Evolutionary conservation across 2,329 filamentous ascomycete genomes (phyloP).

Genomic region (Phialemoniopsis sp.): DNA sequence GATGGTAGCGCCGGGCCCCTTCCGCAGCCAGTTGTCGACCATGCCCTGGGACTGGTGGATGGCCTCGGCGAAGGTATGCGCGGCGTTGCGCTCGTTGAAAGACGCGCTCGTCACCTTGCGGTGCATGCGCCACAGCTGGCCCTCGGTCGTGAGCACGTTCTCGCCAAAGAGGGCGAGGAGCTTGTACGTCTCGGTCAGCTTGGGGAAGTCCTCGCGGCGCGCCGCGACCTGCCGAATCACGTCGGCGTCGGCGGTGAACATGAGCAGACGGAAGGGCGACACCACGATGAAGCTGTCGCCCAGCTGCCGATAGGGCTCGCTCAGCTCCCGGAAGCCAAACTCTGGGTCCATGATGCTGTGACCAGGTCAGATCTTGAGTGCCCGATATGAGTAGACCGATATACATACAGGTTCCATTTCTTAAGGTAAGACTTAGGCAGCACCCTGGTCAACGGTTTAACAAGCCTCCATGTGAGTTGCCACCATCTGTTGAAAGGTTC

Average conservation of each 20-base stretch:
- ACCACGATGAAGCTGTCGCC: conserved; percentile 65
- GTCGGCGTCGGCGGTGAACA: conserved; percentile 61
- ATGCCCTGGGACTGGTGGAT: conserved; percentile 60
- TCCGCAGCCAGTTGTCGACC: conserved; percentile 51
- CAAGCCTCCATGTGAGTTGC: conserved; percentile 50
- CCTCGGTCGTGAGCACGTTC: conserved; percentile 70
- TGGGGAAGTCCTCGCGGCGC: conserved; percentile 67
- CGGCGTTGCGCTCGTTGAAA: conserved; percentile 74
- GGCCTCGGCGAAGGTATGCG: conserved; percentile 57
- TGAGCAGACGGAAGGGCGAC: conserved; percentile 45
- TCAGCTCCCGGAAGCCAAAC: conserved; percentile 52
- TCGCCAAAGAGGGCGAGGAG: conserved; percentile 63
- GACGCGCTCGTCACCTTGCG: conserved; percentile 67
- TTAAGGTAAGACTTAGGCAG: conserved; percentile 54
- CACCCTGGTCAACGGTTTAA: conserved; percentile 48
- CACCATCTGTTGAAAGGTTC: conserved; percentile 48
- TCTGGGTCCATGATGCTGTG: conserved; percentile 52
- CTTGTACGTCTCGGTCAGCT: conserved; percentile 56
- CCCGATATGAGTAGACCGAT: background rate
- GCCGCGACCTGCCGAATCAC: conserved; percentile 62
- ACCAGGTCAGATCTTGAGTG: conserved; percentile 1
- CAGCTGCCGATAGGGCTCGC: conserved; percentile 52
- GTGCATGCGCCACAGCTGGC: conserved; percentile 65
- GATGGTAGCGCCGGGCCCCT: conserved; percentile 41
- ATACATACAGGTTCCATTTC: conserved; percentile 54